These are phyloP conservation scores for Lentinula sp. DNA, from an alignment of 768 basidiomycete genomes.

Conservation along the genomic window DNA sequence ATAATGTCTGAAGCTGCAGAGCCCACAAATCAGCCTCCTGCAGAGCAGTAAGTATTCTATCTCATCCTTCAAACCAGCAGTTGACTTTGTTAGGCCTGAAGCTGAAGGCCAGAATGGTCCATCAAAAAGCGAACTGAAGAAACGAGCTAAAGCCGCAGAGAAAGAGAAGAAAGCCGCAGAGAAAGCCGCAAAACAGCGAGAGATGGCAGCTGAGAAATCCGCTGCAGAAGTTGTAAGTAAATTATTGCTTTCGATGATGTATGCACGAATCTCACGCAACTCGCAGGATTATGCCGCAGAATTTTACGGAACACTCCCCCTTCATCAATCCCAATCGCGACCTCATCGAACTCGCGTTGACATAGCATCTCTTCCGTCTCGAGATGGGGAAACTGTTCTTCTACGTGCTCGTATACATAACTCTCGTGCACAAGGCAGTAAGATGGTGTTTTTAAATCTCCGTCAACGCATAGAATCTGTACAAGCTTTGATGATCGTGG, in stretches of 20 bases:
- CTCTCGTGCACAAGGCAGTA: slow-evolving; percentile 87
- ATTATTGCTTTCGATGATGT: background rate
- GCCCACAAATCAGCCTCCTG: slow-evolving; percentile 14
- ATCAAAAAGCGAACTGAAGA: slow-evolving; percentile 87
- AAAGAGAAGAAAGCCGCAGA: slow-evolving; percentile 88
- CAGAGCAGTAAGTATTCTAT: slow-evolving; percentile 18
- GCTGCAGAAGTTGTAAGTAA: slow-evolving; percentile 55
- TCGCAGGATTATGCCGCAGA: slow-evolving; percentile 67
- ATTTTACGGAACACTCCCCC: slow-evolving; percentile 82
- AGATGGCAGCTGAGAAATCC: slow-evolving; percentile 61
- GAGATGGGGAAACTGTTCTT: slow-evolving; percentile 70
- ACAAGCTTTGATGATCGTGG: slow-evolving; percentile 74
- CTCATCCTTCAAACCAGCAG: background rate
- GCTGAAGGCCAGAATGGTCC: slow-evolving; percentile 41
- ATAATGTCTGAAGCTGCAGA: slow-evolving; percentile 27
- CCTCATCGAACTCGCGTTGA: slow-evolving; percentile 52
- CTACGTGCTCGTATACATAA: slow-evolving; percentile 90
- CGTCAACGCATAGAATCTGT: slow-evolving; percentile 85
- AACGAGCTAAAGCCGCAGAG: slow-evolving; percentile 83
- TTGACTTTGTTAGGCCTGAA: slow-evolving; percentile 12
- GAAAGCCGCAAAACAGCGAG: slow-evolving; percentile 73
- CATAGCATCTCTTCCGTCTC: slow-evolving; percentile 57
- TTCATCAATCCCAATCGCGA: slow-evolving; percentile 88
- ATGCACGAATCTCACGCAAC: slow-evolving; percentile 2
- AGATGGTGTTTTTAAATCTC: slow-evolving; percentile 91